A percentile compares a stretch with the other conserved stretches of the same genome.
Evolutionary conservation across 345 rosid genomes (phyloP).

Genomic region (Salix purpurea): DNA sequence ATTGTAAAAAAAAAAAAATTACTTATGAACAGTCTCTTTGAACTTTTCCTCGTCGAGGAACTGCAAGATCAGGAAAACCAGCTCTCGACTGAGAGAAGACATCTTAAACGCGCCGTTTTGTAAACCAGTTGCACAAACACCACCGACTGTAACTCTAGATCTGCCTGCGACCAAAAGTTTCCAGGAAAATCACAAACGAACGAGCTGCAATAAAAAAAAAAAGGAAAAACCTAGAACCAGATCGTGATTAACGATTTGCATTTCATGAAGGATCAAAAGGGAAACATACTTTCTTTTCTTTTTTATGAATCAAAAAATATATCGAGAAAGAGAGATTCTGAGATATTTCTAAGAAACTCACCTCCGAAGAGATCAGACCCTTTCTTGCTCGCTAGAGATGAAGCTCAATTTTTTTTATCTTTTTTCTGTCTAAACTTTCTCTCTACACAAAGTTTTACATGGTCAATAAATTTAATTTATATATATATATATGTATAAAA

Average conservation of each 20-base stretch:
- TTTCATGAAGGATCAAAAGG: not conserved
- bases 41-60: constrained; percentile 99
- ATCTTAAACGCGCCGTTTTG: constrained; percentile 44
- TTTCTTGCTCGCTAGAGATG: constrained; percentile 24
- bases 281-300: constrained; percentile 8
- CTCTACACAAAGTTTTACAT: constrained; percentile 13
- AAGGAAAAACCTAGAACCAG: not conserved
- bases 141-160: constrained; percentile 50
- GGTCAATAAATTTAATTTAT: constrained; percentile 17
- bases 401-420: not conserved
- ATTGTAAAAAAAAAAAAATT: constrained; percentile 4
- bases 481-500: constrained; percentile 21
- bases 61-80: constrained; percentile 95
- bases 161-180: constrained; percentile 44
- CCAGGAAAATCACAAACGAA: not conserved
- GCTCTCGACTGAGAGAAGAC: constrained; percentile 99
- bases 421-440: constrained; percentile 17
- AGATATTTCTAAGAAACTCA: constrained; percentile 36
- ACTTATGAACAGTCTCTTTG: constrained; percentile 98
- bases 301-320: constrained; percentile 21
- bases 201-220: not conserved
- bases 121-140: constrained; percentile 24
- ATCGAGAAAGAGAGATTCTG: not conserved
- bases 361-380: constrained; percentile 35
- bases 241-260: not conserved